Evolutionary conservation across 441 rosid species (phyloP), one percentile per base, ranked within the genome.

Genomic region (Erodium moschatum): DNA sequence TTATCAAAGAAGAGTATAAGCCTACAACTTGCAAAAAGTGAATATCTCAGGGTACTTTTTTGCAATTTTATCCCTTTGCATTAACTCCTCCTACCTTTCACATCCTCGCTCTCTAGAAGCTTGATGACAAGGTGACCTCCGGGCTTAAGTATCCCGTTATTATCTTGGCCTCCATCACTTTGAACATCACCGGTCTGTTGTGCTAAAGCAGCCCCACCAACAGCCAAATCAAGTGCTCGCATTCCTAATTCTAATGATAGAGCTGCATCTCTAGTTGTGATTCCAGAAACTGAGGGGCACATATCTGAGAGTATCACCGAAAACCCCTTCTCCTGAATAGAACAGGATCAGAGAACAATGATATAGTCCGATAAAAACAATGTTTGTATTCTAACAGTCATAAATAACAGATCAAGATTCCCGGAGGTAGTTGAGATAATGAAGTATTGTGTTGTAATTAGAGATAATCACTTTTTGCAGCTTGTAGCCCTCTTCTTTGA

Each of bases 281-380:
- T 87, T 70, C 98, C 98, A 78, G 97, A 87, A 75, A 93, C 96
- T 33, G 77, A 77, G 44, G 89, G 97, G 63, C 98, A 91, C 96
- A 89, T 91, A 69, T 93, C 96, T 1, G 98, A 91, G 24, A 89
- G 91, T 68, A 91, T 65, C 13, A 91, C 87, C 0, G 88, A 88
- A 71, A 93, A 91, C 0, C 96, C 97, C 69, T 78, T 82, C 44
- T 84, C 70, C 97, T 89, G 86, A 42, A 42, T 84, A 82, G 31
- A 69, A 75, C 40, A 81, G 4, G 33, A 74, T 72, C 73, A 13
- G 4, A 73, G 76, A 70, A 20, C 33, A 69, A 70, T 33, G 19
- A 50, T 50, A 29, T 29, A 29, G 3, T 29, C 3, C 31, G 31
- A 29, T 4, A 29, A 4, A 4, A 42, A 42, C 48, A 9, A 42